A percentile compares a stretch with the other conserved stretches of the same genome.
phyloP scores from a whole-genome alignment of 805 yeast species.

The Wickerhamiella domercqiae region DNA sequence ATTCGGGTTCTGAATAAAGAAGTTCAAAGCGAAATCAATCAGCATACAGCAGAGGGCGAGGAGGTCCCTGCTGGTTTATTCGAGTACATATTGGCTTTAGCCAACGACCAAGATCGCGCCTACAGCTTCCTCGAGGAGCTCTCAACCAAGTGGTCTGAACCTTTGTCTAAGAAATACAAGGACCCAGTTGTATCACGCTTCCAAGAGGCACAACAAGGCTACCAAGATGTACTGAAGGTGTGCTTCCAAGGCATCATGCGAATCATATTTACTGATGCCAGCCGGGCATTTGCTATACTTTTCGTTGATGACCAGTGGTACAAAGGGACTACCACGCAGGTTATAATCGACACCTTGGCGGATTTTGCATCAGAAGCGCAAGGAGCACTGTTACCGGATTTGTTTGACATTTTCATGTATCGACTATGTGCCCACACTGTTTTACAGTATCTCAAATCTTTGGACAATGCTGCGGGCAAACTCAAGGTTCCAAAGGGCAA shows the following conservation, averaged over 20 bases:
- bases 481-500: constrained; percentile 26
- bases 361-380: constrained; percentile 60
- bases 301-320: constrained; percentile 57
- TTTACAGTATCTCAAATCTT: constrained; percentile 33
- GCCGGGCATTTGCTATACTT: constrained; percentile 41
- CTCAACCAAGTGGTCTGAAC: constrained; percentile 45
- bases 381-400: constrained; percentile 35
- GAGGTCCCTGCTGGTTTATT: constrained; percentile 57
- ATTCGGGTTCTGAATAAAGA: constrained; percentile 33
- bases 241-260: constrained; percentile 41
- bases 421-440: constrained; percentile 38
- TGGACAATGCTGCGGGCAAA: constrained; percentile 31
- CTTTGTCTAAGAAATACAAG: constrained; percentile 49
- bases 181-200: constrained; percentile 42
- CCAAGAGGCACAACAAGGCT: constrained; percentile 59
- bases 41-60: constrained; percentile 27
- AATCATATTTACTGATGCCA: constrained; percentile 58
- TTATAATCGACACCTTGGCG: constrained; percentile 52
- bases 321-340: constrained; percentile 39
- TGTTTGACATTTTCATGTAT: constrained; percentile 40
- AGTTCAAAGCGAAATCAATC: constrained; percentile 21
- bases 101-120: constrained; percentile 67
- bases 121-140: constrained; percentile 59
- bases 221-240: constrained; percentile 55
- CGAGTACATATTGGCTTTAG: constrained; percentile 69